A percentile compares a stretch with the other conserved stretches of the same genome.
phyloP scores from a whole-genome alignment of 163 green algal species.

The Scenedesmus sp. region DNA sequence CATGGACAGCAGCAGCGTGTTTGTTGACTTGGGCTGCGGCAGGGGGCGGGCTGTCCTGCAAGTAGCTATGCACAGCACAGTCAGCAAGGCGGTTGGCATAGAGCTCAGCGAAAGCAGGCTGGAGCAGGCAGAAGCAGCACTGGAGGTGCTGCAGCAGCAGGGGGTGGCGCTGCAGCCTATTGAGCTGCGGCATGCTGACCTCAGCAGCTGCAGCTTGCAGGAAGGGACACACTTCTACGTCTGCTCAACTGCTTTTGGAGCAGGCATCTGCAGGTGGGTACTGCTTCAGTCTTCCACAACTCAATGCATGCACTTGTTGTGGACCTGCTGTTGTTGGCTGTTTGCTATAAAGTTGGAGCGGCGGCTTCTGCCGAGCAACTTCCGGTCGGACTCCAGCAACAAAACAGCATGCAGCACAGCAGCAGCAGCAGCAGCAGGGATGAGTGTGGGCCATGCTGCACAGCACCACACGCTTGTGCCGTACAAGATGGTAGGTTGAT shows the following conservation, averaged over 20 bases:
- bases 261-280: slow-evolving; percentile 51
- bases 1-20: slow-evolving; percentile 46
- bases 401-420: background rate
- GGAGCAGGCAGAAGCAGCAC: slow-evolving; percentile 59
- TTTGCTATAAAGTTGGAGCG: too few species aligned
- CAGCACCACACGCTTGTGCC: too few species aligned
- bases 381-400: background rate
- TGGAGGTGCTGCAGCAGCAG: slow-evolving; percentile 50
- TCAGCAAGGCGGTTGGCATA: slow-evolving; percentile 55
- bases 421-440: too few species aligned
- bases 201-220: slow-evolving; percentile 54
- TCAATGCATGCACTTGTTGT: background rate
- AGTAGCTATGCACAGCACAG: slow-evolving; percentile 45
- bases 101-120: slow-evolving; percentile 63
- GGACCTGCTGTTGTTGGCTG: background rate
- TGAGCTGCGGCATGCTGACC: slow-evolving; percentile 57
- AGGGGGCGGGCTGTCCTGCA: slow-evolving; percentile 59
- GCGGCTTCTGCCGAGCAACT: too few species aligned
- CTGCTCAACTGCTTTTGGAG: slow-evolving; percentile 68
- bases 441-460: too few species aligned
- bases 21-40: slow-evolving; percentile 63
- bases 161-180: slow-evolving; percentile 46
- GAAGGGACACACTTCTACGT: slow-evolving; percentile 62
- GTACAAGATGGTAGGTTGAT: too few species aligned
- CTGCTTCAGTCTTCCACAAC: background rate